Evolutionary conservation across 352 stramenopile genomes (phyloP), one percentile per base, ranked within the genome.

Genomic region (Globisporangium orthogonon): DNA sequence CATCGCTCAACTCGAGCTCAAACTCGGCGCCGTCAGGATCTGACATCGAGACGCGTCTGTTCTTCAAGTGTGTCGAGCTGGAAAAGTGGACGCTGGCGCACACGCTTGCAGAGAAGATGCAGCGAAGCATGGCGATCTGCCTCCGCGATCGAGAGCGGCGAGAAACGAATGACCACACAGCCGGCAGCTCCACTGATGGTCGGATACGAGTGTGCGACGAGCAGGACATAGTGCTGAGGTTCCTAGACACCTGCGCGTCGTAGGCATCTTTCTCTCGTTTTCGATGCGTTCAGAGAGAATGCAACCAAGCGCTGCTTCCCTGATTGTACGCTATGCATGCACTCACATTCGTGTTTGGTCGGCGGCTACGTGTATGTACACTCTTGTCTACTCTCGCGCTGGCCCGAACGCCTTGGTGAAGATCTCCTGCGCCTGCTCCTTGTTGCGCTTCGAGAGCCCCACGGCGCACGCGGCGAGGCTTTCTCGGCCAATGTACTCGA

Each of bases 401-500:
- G 62, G 58, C 10, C 74, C 75, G 58, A 91, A 91, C 14, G 73
- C 83, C 62, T 87, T 56, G 29, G 61, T 60, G 33, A 93, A 78
- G 45, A 93, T 80, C 55, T 81, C 71, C 50, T 88, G 66, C 29
- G 74, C 61, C 52, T 93, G 77, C 61, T 85, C 62, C 7, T 76
- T 65, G 54, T 85, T 87, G 60, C 68, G 71, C 60, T 91, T 93
- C 14, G 75, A 84, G 48, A 91, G 61, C 3, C 83, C 83, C 7
- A 91, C 81, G 17, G 83, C 83, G 29, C 71, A 85, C 13, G 83
- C 78, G 2, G 83, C 75, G 35, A 91, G 69, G n/a, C 65, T 86
- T 49, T 87, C 77, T 14, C 83, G 83, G 9, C 83, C 81, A 45
- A 91, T 88, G 61, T 73, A 90, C 60, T 89, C 71, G 33, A 91